Evolutionary conservation across 2,329 filamentous ascomycete species (phyloP).

Genomic region (Microdochium bolleyi): DNA sequence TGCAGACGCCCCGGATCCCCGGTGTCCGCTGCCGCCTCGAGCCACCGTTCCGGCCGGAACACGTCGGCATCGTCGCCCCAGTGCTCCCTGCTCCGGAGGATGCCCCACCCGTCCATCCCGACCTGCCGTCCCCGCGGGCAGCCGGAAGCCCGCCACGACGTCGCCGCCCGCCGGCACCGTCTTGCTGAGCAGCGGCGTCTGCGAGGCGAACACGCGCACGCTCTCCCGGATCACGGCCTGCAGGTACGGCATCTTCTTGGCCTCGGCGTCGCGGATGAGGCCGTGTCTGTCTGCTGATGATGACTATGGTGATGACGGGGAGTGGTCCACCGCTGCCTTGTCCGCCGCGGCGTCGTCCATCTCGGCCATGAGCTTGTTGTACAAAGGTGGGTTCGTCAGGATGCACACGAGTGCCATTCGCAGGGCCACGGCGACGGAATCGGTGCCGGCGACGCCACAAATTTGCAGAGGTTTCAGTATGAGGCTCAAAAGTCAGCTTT

Average conservation of each 20-base stretch:
- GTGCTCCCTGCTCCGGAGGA: slow-evolving; percentile 2
- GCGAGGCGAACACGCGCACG: slow-evolving; percentile 5
- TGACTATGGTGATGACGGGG: not conserved
- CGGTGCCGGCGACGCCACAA: slow-evolving; percentile 4
- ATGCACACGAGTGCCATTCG: slow-evolving; percentile 6
- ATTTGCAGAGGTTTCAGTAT: not conserved
- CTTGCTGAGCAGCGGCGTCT: slow-evolving; percentile 6
- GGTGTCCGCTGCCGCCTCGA: slow-evolving; percentile 1
- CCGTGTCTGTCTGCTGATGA: not conserved
- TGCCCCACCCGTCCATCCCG: slow-evolving; percentile 3
- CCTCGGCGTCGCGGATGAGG: slow-evolving; percentile 6
- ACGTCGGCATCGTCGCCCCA: slow-evolving; percentile 5
- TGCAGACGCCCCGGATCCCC: not conserved
- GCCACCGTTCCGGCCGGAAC: slow-evolving; percentile 7
- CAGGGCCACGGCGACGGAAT: slow-evolving; percentile 7
- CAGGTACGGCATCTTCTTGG: slow-evolving; percentile 7
- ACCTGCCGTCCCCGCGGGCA: slow-evolving; percentile 6
- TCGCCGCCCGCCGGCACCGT: slow-evolving; percentile 7
- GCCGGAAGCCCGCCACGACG: slow-evolving; percentile 1
- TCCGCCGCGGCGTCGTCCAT: slow-evolving; percentile 1
- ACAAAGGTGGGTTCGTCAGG: slow-evolving; percentile 4
- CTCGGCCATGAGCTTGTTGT: slow-evolving; percentile 6
- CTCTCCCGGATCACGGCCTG: slow-evolving; percentile 8
- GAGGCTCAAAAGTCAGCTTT: not conserved
- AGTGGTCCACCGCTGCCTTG: not conserved